A percentile compares a stretch with the other conserved stretches of the same genome.
phyloP scores from a whole-genome alignment of 306 rosid species.

The Casuarina equisetifolia region DNA sequence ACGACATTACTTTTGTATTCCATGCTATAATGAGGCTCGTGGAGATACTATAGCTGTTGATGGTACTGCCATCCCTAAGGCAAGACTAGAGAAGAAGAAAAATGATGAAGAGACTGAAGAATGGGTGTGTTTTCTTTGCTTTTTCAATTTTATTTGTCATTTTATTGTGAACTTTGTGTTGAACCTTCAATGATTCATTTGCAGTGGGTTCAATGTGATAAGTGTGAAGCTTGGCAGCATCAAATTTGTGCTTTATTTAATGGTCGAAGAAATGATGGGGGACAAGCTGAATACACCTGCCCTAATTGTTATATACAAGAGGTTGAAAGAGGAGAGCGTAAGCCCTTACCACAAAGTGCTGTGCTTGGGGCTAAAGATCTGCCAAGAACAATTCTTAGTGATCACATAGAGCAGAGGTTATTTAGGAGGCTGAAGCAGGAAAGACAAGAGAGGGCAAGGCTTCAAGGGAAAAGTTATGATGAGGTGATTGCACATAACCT shows the following conservation, averaged over 20 bases:
- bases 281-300: conserved; percentile 96
- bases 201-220: conserved; percentile 99
- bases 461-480: conserved; percentile 77
- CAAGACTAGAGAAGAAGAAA: conserved; percentile 88
- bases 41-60: conserved; percentile 81
- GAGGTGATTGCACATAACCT: conserved; percentile 57
- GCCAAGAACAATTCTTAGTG: conserved; percentile 85
- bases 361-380: conserved; percentile 99
- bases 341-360: conserved; percentile 92
- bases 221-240: conserved; percentile 99
- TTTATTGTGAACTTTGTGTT: conserved; percentile 22
- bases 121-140: conserved; percentile 55
- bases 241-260: conserved; percentile 97
- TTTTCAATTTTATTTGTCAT: conserved; percentile 1
- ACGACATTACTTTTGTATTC: conserved; percentile 87
- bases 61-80: conserved; percentile 75
- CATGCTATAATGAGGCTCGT: conserved; percentile 94
- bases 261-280: conserved; percentile 94
- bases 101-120: conserved; percentile 98
- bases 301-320: conserved; percentile 89
- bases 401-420: conserved; percentile 82
- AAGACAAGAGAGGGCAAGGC: conserved; percentile 81
- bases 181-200: conserved; percentile 19
- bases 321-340: conserved; percentile 93
- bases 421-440: conserved; percentile 70